Evolutionary conservation across 331 rosid genomes (phyloP).

Genomic region (Cydonia oblonga): DNA sequence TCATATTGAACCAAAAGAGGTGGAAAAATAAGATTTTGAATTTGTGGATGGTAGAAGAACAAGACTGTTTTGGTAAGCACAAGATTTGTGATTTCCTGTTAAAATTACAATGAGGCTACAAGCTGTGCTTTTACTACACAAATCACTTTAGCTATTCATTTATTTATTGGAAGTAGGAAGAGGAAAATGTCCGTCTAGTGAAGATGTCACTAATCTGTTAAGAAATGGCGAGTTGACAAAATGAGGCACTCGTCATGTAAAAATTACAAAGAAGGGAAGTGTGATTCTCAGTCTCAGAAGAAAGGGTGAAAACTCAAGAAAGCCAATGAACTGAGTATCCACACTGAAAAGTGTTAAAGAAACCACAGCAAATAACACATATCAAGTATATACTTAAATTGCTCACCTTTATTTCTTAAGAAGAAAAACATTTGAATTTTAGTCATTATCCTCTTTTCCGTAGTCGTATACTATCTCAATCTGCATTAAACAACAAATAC

Average conservation of each 20-base stretch:
- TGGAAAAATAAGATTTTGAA: background rate
- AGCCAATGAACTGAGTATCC: background rate
- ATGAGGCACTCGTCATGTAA: background rate
- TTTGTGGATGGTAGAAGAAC: background rate
- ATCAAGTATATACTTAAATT: conserved; percentile 6
- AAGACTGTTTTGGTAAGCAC: background rate
- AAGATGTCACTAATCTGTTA: background rate
- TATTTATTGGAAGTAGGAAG: background rate
- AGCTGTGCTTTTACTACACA: background rate
- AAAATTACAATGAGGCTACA: background rate
- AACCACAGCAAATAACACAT: too few relatives aligned
- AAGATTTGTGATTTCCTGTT: background rate
- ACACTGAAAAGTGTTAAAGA: background rate
- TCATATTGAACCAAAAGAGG: background rate
- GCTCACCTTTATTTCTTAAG: conserved; percentile 46
- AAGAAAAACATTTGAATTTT: conserved; percentile 17
- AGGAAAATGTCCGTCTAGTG: background rate
- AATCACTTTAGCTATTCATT: background rate
- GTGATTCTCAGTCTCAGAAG: background rate
- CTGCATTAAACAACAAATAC: conserved; percentile 39
- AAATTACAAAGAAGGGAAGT: background rate
- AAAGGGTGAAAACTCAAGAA: background rate
- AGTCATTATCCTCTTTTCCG: conserved; percentile 75
- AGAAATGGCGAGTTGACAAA: background rate
- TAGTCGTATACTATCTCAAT: conserved; percentile 76